Base-by-base conservation (phyloP, 139 green algal species). In the Desmodesmus armatus region DNA sequence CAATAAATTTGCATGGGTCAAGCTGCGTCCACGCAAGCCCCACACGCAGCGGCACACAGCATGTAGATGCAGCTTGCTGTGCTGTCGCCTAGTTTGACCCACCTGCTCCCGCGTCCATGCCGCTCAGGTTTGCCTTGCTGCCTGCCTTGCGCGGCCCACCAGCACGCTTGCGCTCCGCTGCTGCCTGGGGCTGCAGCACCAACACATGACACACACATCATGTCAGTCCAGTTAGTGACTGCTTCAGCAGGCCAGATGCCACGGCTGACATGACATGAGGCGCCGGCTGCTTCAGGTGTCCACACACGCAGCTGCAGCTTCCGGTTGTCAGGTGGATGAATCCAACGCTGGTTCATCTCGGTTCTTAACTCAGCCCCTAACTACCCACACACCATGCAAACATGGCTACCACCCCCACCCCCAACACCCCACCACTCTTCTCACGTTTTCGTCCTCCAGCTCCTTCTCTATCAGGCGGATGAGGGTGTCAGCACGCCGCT, bases 401-500 rank as follows among this genome's bases (percentile, higher is more conserved):
- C 13, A 7, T 2, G 11, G 47, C 44, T 35, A 29, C 73, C 44
- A 43, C 43, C 33, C n/a, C n/a, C n/a, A n/a, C n/a, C n/a, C n/a
- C 25, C 40, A 1, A 25, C 40, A 37, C 13, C 40, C 23, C 40
- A 27, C 71, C 33, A 6, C 70, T 78, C 23, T 23, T 5, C 62
- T 53, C 44, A 70, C 80, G 53, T 71, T 79, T 25, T 78, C 72
- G 39, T 94, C 91, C 78, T 95, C 92, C 21, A 92, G 88, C 93
- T 99, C 97, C 90, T 98, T 98, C 94, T 99, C 97, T n/a, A 99
- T 96, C 62, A 99, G 91, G 35, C 96, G 89, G 88, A 99, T 99
- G 23, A 99, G 94, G 15, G 96, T 98, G 65, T 99, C 97, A 83
- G 92, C 96, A 31, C 97, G 86, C 43, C 63, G 55, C 6, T 49